These are phyloP conservation scores for Sabuloglossum arenarium DNA, from an alignment of 495 filamentous ascomycete species.

Conservation along the genomic window DNA sequence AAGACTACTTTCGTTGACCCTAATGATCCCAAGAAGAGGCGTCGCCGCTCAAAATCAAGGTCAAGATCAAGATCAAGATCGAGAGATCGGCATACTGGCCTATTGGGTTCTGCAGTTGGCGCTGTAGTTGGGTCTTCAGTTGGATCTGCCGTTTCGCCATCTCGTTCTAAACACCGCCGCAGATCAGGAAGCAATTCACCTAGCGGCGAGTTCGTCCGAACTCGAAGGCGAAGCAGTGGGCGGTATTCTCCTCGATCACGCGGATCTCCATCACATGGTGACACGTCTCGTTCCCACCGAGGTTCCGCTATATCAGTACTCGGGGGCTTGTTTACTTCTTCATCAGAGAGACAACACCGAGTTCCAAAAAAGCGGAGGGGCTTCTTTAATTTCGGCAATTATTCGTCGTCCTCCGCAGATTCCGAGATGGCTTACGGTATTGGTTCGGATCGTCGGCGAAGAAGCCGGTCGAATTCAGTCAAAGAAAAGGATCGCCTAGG, in stretches of 20 bases:
- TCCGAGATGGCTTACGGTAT: conserved; percentile 29
- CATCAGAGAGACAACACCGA: conserved; percentile 22
- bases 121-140: conserved; percentile 19
- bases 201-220: conserved; percentile 6
- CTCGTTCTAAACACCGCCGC: not conserved
- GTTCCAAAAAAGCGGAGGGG: conserved; percentile 25
- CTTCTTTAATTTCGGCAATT: conserved; percentile 40
- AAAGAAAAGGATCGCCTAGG: conserved; percentile 21
- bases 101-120: conserved; percentile 28
- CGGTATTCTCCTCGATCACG: conserved; percentile 6
- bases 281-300: conserved; percentile 7
- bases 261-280: conserved; percentile 7
- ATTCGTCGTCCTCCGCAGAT: conserved; percentile 37
- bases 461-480: conserved; percentile 9
- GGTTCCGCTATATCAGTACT: conserved; percentile 12
- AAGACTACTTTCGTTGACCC: not conserved
- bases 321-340: conserved; percentile 23
- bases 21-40: not conserved
- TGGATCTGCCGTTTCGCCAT: conserved; percentile 12
- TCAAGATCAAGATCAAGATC: conserved; percentile 21
- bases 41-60: not conserved
- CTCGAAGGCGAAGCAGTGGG: conserved; percentile 10
- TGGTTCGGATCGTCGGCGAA: conserved; percentile 16
- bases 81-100: conserved; percentile 16
- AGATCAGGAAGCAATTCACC: conserved; percentile 1